These are phyloP conservation scores for Pseudocercospora macadamiae DNA, from an alignment of 2,329 filamentous ascomycete species.

Conservation along the genomic window DNA sequence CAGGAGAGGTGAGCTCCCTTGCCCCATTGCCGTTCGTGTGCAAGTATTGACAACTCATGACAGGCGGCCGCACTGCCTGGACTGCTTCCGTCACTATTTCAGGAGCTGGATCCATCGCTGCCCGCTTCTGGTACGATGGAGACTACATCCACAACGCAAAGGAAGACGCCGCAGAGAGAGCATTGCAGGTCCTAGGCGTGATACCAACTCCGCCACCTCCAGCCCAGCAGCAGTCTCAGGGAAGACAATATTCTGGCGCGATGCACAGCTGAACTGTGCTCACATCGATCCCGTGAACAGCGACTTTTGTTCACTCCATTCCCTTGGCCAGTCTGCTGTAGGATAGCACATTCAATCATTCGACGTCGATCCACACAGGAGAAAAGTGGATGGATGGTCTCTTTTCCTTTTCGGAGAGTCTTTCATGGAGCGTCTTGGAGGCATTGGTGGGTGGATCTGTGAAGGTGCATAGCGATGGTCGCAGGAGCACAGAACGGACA, in stretches of 20 bases:
- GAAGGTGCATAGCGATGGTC: conserved; percentile 2
- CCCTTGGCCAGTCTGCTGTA: conserved; percentile 9
- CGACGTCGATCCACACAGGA: not conserved
- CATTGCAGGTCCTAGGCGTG: conserved; percentile 60
- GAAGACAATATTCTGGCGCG: conserved; percentile 22
- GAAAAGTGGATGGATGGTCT: not conserved
- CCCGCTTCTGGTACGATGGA: conserved; percentile 90
- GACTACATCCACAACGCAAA: conserved; percentile 83
- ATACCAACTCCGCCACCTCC: conserved; percentile 29
- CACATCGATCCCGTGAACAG: not conserved
- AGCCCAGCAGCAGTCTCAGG: conserved; percentile 26
- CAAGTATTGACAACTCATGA: not conserved
- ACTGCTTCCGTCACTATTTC: conserved; percentile 74
- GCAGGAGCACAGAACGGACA: conserved; percentile 9
- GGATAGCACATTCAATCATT: conserved; percentile 14
- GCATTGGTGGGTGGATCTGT: conserved; percentile 4
- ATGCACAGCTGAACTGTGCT: conserved; percentile 22
- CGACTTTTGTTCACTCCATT: not conserved
- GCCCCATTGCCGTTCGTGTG: conserved; percentile 15
- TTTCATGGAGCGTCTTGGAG: not conserved
- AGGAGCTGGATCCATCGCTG: conserved; percentile 64
- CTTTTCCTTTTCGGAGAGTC: not conserved
- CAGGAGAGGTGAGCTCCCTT: conserved; percentile 63
- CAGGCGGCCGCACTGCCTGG: conserved; percentile 86
- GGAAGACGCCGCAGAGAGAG: conserved; percentile 88